A percentile compares a stretch with the other conserved stretches of the same genome.
Conservation (phyloP, 2,329 filamentous ascomycete genomes). For the Hypoxylon sp. region DNA sequence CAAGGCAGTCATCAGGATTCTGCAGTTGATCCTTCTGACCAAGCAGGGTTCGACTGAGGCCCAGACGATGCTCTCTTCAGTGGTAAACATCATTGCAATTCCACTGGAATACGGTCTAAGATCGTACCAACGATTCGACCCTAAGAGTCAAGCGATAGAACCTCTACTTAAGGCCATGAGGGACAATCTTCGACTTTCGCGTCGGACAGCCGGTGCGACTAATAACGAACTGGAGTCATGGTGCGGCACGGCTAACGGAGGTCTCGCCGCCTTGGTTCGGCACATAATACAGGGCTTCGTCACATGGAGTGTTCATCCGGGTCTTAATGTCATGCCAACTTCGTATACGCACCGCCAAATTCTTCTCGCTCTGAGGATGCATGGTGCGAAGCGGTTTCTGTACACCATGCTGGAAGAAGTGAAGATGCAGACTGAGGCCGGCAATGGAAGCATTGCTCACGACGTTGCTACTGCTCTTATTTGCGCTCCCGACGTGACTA, state of each 20-base stretch:
- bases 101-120: conserved; percentile 77
- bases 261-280: conserved; percentile 70
- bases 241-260: conserved; percentile 69
- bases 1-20: conserved; percentile 77
- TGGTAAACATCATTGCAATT: conserved; percentile 79
- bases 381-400: conserved; percentile 74
- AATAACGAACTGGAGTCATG: conserved; percentile 78
- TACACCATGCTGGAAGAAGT: conserved; percentile 77
- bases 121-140: conserved; percentile 75
- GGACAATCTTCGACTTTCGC: conserved; percentile 69
- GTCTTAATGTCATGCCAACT: conserved; percentile 69
- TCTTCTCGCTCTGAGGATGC: conserved; percentile 70
- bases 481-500: conserved; percentile 74
- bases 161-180: conserved; percentile 77
- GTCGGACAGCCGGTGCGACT: conserved; percentile 73
- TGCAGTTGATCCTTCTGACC: conserved; percentile 80
- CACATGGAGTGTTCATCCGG: conserved; percentile 75
- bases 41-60: conserved; percentile 80
- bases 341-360: conserved; percentile 81
- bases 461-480: conserved; percentile 79
- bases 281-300: conserved; percentile 74
- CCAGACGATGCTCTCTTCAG: conserved; percentile 76
- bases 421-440: conserved; percentile 71
- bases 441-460: conserved; percentile 73
- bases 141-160: conserved; percentile 77